Base-by-base conservation (phyloP, 176 grass and related monocot species). In the Carex scoparia region DNA sequence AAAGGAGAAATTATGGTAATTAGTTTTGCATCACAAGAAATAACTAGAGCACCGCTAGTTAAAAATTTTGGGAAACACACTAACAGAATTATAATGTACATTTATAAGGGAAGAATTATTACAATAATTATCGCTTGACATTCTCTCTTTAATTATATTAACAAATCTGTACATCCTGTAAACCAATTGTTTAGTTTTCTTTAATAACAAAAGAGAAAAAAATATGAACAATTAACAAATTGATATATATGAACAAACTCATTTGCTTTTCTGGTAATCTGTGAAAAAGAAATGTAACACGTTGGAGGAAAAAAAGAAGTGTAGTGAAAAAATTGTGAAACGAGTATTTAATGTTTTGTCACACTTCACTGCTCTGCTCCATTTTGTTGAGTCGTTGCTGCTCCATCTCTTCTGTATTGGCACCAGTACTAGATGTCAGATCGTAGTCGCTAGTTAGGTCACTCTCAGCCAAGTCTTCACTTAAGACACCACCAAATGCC, bases 401-500 rank as follows among this genome's bases (percentile, higher is more conserved):
- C 8, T 79, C 85, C 48, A 69, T 44, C 76, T 94, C 91, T 0
- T 60, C 91, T 18, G 90, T 90, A 65, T 93, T 73, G 5, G 48
- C 65, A 4, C 67, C 87, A 65, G 86, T 88, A 77, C 81, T 88
- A 42, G 84, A 88, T 5, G 69, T 56, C 44, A 84, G 77, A 11
- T 86, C 86, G 14, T 85, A 97, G 64, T 97, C 89, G 58, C 90
- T 94, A 37, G 84, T 92, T 76, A 37, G 92, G 18, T 85, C 81
- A 67, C 92, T 94, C 81, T 91, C 90, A n/a, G 84, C 51, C 18
- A 58, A 79, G 84, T 90, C 88, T 81, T 94, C 92, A 67, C 79
- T 88, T 44, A 90, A 62, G 64, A 88, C 83, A 13, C 88, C 91
- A 42, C 79, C 86, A 79, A 98, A 98, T 53, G 89, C 92, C 92